Evolutionary conservation across 352 stramenopile genomes (phyloP).

Genomic region (Phytophthora vignae): DNA sequence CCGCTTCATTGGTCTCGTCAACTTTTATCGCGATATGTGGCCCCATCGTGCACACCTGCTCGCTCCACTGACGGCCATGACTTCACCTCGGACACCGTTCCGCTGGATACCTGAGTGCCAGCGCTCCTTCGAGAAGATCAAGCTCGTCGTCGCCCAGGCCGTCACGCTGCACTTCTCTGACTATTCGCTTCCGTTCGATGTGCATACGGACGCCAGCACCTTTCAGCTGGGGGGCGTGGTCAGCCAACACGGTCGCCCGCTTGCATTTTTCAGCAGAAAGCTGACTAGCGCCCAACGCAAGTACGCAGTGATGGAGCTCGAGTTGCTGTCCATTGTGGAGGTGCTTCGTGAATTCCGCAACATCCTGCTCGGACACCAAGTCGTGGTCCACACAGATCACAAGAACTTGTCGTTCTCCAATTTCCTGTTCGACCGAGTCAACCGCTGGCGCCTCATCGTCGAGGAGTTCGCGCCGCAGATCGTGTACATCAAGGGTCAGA

Average conservation of each 20-base stretch:
- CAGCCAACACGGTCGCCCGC: background rate
- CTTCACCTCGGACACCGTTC: background rate
- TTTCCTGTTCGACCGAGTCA: background rate
- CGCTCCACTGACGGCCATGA: background rate
- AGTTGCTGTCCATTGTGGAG: background rate
- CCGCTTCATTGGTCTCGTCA: background rate
- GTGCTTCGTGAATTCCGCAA: background rate
- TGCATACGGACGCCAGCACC: background rate
- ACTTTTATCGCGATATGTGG: background rate
- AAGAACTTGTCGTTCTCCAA: background rate
- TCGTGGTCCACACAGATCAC: background rate
- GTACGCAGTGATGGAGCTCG: background rate
- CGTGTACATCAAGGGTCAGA: background rate
- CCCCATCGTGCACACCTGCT: background rate
- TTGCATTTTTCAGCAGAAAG: background rate
- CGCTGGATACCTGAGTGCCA: background rate
- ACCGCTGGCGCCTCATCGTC: background rate
- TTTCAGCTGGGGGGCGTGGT: background rate
- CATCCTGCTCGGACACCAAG: background rate
- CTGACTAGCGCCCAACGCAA: background rate
- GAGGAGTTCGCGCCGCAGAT: background rate
- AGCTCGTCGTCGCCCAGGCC: background rate
- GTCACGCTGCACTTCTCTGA: background rate
- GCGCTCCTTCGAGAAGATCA: background rate
- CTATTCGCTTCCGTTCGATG: background rate